Percentiles rank a stretch among this genome's conserved stretches.
Conservation (phyloP, 805 yeast species). For the Sungouiozyma ichnusensis region DNA sequence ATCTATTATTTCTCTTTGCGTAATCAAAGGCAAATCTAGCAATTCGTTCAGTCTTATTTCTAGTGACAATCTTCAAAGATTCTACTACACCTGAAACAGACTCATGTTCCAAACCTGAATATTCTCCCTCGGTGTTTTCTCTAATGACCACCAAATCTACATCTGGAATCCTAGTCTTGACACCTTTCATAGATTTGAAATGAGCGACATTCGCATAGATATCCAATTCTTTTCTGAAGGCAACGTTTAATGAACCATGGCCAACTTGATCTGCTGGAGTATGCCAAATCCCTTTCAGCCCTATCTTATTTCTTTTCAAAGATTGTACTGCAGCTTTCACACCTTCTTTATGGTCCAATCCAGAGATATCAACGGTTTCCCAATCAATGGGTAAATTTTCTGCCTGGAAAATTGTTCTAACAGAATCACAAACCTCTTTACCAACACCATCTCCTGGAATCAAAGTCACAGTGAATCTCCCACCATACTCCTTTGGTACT, state of each 20-base stretch:
- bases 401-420: conserved; percentile 75
- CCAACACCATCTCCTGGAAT: conserved; percentile 99
- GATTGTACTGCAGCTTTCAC: conserved; percentile 83
- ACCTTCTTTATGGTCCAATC: conserved; percentile 43
- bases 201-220: conserved; percentile 91
- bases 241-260: conserved; percentile 84
- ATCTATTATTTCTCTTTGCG: conserved; percentile 85
- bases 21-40: conserved; percentile 96
- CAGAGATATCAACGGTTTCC: conserved; percentile 71
- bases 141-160: conserved; percentile 91
- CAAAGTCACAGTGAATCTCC: conserved; percentile 85
- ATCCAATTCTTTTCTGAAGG: conserved; percentile 91
- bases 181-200: conserved; percentile 90
- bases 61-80: conserved; percentile 89
- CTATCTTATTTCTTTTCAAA: conserved; percentile 90
- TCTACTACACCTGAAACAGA: conserved; percentile 97
- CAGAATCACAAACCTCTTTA: conserved; percentile 89
- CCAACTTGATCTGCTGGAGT: conserved; percentile 74
- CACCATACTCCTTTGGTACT: conserved; percentile 86
- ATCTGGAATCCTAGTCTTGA: conserved; percentile 75
- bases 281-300: conserved; percentile 90
- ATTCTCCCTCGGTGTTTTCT: conserved; percentile 98
- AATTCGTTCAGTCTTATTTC: conserved; percentile 90
- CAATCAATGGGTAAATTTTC: conserved; percentile 89
- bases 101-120: conserved; percentile 96